Evolutionary conservation across 73 alveolate species (phyloP).

Genomic region (Paramecium caudatum): DNA sequence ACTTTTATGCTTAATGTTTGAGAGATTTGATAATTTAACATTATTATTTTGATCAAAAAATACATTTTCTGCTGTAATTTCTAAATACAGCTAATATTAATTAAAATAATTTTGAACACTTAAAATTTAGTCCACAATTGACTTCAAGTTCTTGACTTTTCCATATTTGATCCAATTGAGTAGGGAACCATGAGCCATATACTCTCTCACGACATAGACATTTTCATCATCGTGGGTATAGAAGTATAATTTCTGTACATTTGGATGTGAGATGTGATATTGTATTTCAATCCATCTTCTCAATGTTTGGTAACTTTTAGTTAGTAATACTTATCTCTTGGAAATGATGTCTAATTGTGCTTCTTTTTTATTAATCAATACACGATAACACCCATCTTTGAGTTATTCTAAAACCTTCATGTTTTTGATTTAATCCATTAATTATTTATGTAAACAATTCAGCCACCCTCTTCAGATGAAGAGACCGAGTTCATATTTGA

Average conservation of each 20-base stretch:
- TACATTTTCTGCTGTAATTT: neutral
- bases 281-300: neutral
- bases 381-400: neutral
- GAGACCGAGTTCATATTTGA: neutral
- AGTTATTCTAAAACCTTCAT: neutral
- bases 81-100: conserved; percentile 1
- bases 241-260: neutral
- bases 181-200: conserved; percentile 23
- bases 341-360: neutral
- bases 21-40: conserved; percentile 3
- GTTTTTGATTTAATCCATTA: neutral
- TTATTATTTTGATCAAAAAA: conserved; percentile 7
- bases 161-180: conserved; percentile 21
- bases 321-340: neutral
- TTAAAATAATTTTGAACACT: conserved; percentile 33
- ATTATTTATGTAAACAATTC: no score
- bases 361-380: neutral
- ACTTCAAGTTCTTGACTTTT: neutral
- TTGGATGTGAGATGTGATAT: neutral
- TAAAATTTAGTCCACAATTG: conserved; percentile 15
- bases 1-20: neutral
- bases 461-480: no score
- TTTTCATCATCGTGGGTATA: neutral
- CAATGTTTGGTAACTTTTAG: neutral
- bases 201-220: conserved; percentile 11